These are phyloP conservation scores for Candida awuae DNA, from an alignment of 805 yeast genomes.

Conservation along the genomic window DNA sequence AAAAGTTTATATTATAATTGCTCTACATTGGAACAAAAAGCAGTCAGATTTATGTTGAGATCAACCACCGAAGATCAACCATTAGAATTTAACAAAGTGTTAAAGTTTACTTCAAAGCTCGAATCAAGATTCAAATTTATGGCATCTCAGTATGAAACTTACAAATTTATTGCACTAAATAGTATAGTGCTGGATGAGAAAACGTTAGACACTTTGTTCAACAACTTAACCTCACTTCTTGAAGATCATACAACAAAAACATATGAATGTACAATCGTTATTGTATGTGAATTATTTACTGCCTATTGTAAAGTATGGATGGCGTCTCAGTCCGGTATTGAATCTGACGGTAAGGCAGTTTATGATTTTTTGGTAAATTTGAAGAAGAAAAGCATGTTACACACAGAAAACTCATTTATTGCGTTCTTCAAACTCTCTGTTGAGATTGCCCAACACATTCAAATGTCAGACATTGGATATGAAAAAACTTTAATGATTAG, in stretches of 20 bases:
- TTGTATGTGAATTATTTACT: constrained; percentile 28
- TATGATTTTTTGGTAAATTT: constrained; percentile 37
- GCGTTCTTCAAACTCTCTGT: constrained; percentile 30
- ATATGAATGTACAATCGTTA: constrained; percentile 32
- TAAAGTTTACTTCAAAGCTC: constrained; percentile 8
- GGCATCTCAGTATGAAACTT: constrained; percentile 13
- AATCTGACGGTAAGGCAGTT: constrained; percentile 41
- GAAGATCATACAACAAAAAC: constrained; percentile 27
- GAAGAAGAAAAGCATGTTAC: constrained; percentile 33
- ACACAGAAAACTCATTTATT: constrained; percentile 30
- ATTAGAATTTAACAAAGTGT: constrained; percentile 4
- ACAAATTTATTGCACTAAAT: constrained; percentile 8
- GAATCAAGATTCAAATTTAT: constrained; percentile 12
- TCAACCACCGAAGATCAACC: background rate
- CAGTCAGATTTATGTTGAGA: constrained; percentile 9
- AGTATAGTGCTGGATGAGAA: constrained; percentile 1
- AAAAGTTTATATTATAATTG: background rate
- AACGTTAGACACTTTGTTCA: constrained; percentile 11
- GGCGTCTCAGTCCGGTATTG: constrained; percentile 19
- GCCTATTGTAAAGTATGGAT: constrained; percentile 27
- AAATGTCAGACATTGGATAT: background rate
- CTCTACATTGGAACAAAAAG: constrained; percentile 13
- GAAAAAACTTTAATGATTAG: constrained; percentile 8
- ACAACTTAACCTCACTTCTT: constrained; percentile 13
- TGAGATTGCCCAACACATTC: background rate